phyloP scores from a whole-genome alignment of 257 asterid genomes.

The Ajuga chamaepitys region DNA sequence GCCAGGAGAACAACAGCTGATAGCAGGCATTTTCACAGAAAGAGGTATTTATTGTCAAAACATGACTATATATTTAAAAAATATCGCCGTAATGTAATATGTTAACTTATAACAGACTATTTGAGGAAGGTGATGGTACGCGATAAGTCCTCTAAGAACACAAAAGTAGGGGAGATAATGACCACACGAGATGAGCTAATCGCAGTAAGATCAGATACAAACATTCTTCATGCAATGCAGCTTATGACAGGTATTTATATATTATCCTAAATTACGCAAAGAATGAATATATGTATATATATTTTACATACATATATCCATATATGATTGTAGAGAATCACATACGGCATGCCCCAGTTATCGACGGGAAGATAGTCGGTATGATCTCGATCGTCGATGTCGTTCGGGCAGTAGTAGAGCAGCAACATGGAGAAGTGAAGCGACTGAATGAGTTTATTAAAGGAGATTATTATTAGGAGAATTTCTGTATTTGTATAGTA shows the following conservation, averaged over 20 bases:
- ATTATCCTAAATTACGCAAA: not conserved
- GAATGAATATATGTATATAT: not conserved
- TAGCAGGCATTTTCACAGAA: slow-evolving; percentile 81
- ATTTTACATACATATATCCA: no score
- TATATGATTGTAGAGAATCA: slow-evolving; percentile 51
- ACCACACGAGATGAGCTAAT: slow-evolving; percentile 56
- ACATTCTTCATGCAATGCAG: slow-evolving; percentile 74
- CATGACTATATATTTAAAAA: not conserved
- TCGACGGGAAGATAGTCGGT: slow-evolving; percentile 74
- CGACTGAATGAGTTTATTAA: slow-evolving; percentile 47
- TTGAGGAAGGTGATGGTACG: slow-evolving; percentile 55
- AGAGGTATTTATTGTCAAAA: slow-evolving; percentile 39
- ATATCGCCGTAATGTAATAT: not conserved
- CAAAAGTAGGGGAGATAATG: slow-evolving; percentile 75
- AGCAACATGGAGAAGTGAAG: slow-evolving; percentile 61
- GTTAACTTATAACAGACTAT: slow-evolving; percentile 37
- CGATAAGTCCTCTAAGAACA: slow-evolving; percentile 66
- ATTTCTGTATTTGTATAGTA: no score
- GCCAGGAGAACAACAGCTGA: slow-evolving; percentile 52
- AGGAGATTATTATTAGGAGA: slow-evolving; percentile 55
- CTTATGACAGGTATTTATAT: slow-evolving; percentile 57
- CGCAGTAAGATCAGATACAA: slow-evolving; percentile 65
- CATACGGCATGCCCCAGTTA: slow-evolving; percentile 68
- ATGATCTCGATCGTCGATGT: slow-evolving; percentile 66
- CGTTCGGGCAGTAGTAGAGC: slow-evolving; percentile 64